phyloP scores from a whole-genome alignment of 139 green algal species.

The Volvox africanus region DNA sequence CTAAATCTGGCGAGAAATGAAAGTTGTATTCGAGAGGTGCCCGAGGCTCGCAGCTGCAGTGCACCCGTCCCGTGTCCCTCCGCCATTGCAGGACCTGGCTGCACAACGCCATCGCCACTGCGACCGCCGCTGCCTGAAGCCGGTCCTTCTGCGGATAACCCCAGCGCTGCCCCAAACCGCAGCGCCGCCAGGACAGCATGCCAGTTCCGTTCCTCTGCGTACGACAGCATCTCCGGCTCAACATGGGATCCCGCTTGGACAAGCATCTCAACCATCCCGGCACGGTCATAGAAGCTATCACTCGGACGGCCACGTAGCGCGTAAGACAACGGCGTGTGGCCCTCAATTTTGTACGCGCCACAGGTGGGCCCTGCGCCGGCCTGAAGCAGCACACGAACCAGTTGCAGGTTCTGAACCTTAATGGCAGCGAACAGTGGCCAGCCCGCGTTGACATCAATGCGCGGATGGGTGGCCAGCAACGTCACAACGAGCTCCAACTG shows the following conservation, averaged over 20 bases:
- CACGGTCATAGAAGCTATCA: not conserved
- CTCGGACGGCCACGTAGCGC: not conserved
- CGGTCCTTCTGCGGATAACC: not conserved
- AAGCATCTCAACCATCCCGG: not conserved
- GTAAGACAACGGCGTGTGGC: not conserved
- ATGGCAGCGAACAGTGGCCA: slow-evolving; percentile 27
- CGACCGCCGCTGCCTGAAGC: not conserved
- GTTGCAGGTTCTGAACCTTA: no score
- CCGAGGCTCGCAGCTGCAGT: no score
- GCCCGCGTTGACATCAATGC: slow-evolving; percentile 2
- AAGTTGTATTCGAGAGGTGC: no score
- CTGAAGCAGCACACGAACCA: not conserved
- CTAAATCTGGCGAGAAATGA: no score
- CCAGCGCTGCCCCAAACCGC: not conserved
- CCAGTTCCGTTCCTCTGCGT: not conserved
- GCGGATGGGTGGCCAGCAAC: not conserved
- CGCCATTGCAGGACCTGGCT: not conserved
- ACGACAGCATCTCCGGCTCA: not conserved
- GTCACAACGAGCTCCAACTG: not conserved
- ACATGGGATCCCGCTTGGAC: not conserved
- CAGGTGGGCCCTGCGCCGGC: not conserved
- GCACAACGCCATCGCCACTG: not conserved
- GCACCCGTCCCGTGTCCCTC: no score
- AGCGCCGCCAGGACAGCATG: not conserved
- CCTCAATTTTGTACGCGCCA: not conserved